These are phyloP conservation scores for Colletotrichum theobromicola DNA, from an alignment of 2,329 filamentous ascomycete genomes.

Conservation along the genomic window DNA sequence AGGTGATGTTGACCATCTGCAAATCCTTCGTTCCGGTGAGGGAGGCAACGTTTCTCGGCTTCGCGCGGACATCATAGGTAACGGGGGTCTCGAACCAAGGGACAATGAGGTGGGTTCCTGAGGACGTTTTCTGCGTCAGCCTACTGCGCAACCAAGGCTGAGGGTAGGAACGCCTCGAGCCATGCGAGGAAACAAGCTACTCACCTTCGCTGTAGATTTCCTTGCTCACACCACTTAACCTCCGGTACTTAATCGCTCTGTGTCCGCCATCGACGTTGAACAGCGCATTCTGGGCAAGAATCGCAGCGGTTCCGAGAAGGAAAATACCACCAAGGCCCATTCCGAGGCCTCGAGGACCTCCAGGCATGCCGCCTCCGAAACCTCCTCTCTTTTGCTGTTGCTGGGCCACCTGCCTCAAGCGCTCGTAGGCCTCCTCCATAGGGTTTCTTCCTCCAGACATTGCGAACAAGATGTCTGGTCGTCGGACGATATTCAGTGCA, in stretches of 20 bases:
- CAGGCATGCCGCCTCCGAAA: conserved; percentile 46
- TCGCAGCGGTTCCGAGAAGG: conserved; percentile 53
- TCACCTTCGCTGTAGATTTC: conserved; percentile 95
- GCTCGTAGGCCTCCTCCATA: conserved; percentile 56
- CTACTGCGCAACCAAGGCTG: not conserved
- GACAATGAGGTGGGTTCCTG: conserved; percentile 90
- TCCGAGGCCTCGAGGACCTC: conserved; percentile 39
- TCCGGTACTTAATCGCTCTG: conserved; percentile 97
- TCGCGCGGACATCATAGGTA: conserved; percentile 97
- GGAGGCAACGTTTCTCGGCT: conserved; percentile 94
- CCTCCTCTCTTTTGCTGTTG: conserved; percentile 43
- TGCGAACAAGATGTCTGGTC: not conserved
- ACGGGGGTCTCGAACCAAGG: conserved; percentile 98
- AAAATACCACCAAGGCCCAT: conserved; percentile 45
- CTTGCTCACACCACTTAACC: conserved; percentile 89
- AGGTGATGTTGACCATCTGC: conserved; percentile 99
- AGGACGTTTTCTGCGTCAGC: not conserved
- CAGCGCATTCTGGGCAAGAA: conserved; percentile 64
- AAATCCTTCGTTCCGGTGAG: conserved; percentile 98
- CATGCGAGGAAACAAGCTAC: conserved; percentile 21
- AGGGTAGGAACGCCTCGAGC: not conserved
- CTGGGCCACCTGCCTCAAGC: conserved; percentile 54
- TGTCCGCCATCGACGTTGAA: conserved; percentile 97
- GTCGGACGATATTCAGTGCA: not conserved
- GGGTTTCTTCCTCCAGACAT: conserved; percentile 34